Conservation (phyloP, 352 stramenopile species). For the Phytophthora citricola region DNA sequence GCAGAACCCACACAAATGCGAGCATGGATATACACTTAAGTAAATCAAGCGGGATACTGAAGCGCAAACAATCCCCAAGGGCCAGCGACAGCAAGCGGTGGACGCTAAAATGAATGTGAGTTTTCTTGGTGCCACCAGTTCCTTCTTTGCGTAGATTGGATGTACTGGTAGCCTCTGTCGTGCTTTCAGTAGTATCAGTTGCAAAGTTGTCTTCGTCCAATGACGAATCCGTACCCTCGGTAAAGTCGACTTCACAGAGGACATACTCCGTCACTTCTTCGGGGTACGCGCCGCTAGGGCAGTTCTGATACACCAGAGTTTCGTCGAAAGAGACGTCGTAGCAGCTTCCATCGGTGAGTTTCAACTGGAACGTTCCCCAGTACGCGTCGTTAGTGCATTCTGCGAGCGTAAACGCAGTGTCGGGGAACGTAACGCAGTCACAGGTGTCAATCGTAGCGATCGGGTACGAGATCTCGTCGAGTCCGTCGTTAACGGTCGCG, state of each 20-base stretch:
- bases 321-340: slow-evolving; percentile 20
- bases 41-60: slow-evolving; percentile 10
- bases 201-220: neutral
- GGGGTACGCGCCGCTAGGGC: neutral
- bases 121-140: slow-evolving; percentile 4
- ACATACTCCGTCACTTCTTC: slow-evolving; percentile 1
- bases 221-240: neutral
- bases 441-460: slow-evolving; percentile 11
- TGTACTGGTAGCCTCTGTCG: neutral
- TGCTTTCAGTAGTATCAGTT: neutral
- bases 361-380: slow-evolving; percentile 12
- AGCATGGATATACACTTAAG: too few relatives aligned
- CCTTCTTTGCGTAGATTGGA: neutral
- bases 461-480: slow-evolving; percentile 16
- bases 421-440: slow-evolving; percentile 11
- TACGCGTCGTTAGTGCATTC: slow-evolving; percentile 4
- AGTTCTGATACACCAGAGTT: slow-evolving; percentile 7
- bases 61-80: slow-evolving; percentile 17
- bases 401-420: too few relatives aligned
- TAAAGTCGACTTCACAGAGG: slow-evolving; percentile 20
- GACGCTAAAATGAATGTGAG: slow-evolving; percentile 16
- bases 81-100: slow-evolving; percentile 15
- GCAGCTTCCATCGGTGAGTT: slow-evolving; percentile 12
- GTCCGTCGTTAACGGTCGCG: slow-evolving; percentile 1
- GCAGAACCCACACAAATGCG: too few relatives aligned